phyloP scores from a whole-genome alignment of 108 stramenopile genomes.

The Bacterosira constricta region DNA sequence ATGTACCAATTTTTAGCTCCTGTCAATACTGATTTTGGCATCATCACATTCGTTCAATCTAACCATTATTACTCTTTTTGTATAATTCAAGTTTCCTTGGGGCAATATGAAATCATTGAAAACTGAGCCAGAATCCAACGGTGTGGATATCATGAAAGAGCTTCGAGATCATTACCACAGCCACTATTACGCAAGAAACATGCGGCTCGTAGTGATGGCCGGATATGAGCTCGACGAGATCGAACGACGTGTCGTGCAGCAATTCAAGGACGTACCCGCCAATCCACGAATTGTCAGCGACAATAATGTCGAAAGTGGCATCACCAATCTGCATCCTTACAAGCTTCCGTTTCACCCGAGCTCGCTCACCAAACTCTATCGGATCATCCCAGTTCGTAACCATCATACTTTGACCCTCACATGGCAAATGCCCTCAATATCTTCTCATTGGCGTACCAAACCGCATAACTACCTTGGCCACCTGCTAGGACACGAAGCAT shows the following conservation, averaged over 20 bases:
- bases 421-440: conserved; percentile 78
- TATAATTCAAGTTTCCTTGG: conserved; percentile 66
- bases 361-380: conserved; percentile 60
- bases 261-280: conserved; percentile 71
- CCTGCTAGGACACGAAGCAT: conserved; percentile 83
- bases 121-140: conserved; percentile 58
- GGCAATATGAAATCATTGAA: conserved; percentile 74
- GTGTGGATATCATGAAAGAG: conserved; percentile 69
- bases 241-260: conserved; percentile 63
- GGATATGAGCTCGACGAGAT: conserved; percentile 84
- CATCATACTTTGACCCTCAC: conserved; percentile 71
- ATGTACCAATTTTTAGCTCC: too few relatives aligned
- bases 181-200: conserved; percentile 87
- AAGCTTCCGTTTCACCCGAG: conserved; percentile 60
- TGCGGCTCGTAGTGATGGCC: conserved; percentile 86
- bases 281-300: conserved; percentile 29
- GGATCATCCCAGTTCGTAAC: conserved; percentile 75
- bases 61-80: background rate
- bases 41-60: too few relatives aligned
- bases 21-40: too few relatives aligned
- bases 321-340: conserved; percentile 43
- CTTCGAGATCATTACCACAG: conserved; percentile 74
- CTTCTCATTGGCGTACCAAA: conserved; percentile 66
- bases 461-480: conserved; percentile 83
- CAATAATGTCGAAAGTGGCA: background rate